phyloP scores from a whole-genome alignment of 352 stramenopile species.

The Pythium utonaiense region DNA sequence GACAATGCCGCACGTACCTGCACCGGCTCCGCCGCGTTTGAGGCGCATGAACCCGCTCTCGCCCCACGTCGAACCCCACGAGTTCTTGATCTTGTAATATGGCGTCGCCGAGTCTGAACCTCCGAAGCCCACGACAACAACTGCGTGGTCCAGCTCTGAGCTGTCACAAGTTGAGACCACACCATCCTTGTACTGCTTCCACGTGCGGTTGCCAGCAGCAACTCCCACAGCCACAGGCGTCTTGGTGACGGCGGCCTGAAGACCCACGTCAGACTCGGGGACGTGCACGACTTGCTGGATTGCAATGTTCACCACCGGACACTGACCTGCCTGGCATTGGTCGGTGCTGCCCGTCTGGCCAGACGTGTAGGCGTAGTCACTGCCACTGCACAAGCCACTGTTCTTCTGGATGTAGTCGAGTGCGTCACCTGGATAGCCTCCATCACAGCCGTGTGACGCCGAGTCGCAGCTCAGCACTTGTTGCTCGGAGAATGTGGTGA shows the following conservation, averaged over 20 bases:
- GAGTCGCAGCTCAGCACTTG: conserved; percentile 91
- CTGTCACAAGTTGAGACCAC: conserved; percentile 83
- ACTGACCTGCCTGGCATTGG: conserved; percentile 31
- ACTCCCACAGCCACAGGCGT: conserved; percentile 94
- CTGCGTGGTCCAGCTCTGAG: conserved; percentile 95
- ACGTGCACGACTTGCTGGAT: conserved; percentile 51
- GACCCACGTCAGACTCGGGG: conserved; percentile 70
- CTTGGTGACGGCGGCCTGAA: conserved; percentile 84
- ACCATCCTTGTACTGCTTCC: conserved; percentile 97
- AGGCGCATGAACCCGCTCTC: conserved; percentile 93
- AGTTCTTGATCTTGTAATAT: conserved; percentile 98
- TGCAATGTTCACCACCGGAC: conserved; percentile 17
- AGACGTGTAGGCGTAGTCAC: conserved; percentile 81
- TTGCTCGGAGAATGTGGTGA: conserved; percentile 90
- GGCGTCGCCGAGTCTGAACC: conserved; percentile 27
- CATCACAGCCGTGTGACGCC: conserved; percentile 83
- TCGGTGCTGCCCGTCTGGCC: conserved; percentile 31
- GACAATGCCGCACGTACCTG: conserved; percentile 53
- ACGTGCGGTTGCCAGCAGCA: conserved; percentile 92
- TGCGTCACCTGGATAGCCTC: conserved; percentile 85
- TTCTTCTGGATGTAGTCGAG: conserved; percentile 85
- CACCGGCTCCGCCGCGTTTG: conserved; percentile 65
- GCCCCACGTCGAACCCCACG: conserved; percentile 93
- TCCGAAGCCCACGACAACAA: conserved; percentile 96
- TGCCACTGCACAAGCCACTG: conserved; percentile 76